Percentiles rank a stretch among this genome's conserved stretches.
phyloP scores from a whole-genome alignment of 306 rosid species.

The Vigna hirtella region DNA sequence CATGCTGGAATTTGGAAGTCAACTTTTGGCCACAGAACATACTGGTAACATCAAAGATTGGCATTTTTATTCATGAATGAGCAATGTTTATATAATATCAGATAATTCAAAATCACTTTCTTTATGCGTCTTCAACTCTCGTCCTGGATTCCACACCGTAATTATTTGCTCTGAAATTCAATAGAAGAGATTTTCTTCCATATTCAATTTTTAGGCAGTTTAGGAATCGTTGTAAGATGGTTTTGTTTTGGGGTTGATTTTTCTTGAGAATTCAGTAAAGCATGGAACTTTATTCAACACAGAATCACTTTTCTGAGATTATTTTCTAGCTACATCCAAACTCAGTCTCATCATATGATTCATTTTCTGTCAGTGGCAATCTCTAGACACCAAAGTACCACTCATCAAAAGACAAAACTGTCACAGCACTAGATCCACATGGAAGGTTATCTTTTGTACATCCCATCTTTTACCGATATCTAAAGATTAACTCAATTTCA shows the following conservation, averaged over 20 bases:
- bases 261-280: conserved; percentile 2
- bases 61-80: not conserved
- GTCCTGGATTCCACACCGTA: not conserved
- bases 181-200: not conserved
- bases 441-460: not conserved
- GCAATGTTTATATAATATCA: not conserved
- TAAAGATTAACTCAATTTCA: not conserved
- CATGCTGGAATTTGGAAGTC: conserved; percentile 8
- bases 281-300: not conserved
- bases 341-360: not conserved
- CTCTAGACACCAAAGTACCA: conserved; percentile 8
- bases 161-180: conserved; percentile 4
- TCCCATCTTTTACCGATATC: not conserved
- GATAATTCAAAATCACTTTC: not conserved
- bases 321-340: not conserved
- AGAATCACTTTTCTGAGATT: not conserved
- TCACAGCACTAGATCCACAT: not conserved
- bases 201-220: conserved; percentile 4
- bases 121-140: not conserved
- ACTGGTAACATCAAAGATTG: not conserved
- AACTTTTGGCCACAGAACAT: not conserved
- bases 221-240: not conserved
- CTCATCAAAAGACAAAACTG: not conserved
- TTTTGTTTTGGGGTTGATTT: not conserved
- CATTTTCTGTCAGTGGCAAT: conserved; percentile 3